These are phyloP conservation scores for Monilinia laxa DNA, from an alignment of 2,329 filamentous ascomycete species.

Conservation along the genomic window DNA sequence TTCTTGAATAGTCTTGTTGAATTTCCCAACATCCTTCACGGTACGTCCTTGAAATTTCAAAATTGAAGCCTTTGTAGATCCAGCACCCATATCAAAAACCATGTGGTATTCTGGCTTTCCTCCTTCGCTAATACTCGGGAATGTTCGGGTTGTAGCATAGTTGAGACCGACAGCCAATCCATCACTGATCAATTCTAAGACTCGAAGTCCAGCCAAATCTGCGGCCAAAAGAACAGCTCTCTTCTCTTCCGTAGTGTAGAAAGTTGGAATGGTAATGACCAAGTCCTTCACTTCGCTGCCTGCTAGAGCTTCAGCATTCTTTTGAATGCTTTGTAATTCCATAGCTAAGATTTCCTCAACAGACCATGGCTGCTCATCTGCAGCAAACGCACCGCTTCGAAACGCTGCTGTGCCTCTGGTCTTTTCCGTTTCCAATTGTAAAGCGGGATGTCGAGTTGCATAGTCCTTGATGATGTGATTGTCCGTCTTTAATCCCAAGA, in stretches of 20 bases:
- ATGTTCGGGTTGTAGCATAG: conserved; percentile 88
- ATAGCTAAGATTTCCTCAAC: conserved; percentile 95
- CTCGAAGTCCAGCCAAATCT: conserved; percentile 81
- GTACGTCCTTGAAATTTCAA: conserved; percentile 84
- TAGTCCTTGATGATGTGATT: conserved; percentile 68
- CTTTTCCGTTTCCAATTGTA: conserved; percentile 63
- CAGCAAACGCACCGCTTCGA: conserved; percentile 67
- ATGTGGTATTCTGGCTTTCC: conserved; percentile 88
- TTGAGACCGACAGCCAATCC: conserved; percentile 90
- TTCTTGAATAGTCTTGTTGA: conserved; percentile 96
- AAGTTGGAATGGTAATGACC: conserved; percentile 86
- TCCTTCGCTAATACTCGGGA: conserved; percentile 79
- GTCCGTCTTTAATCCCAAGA: conserved; percentile 72
- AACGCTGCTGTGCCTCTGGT: conserved; percentile 73
- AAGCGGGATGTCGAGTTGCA: conserved; percentile 70
- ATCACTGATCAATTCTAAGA: conserved; percentile 83
- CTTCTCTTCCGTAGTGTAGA: conserved; percentile 89
- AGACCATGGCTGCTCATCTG: conserved; percentile 65
- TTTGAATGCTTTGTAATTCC: conserved; percentile 88
- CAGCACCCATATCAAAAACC: conserved; percentile 97
- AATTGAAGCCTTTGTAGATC: conserved; percentile 86
- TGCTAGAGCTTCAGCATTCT: conserved; percentile 81
- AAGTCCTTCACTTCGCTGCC: conserved; percentile 74
- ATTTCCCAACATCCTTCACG: conserved; percentile 88
- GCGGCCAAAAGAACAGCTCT: conserved; percentile 81